Percentiles rank a stretch among this genome's conserved stretches.
These are phyloP conservation scores for Ganoderma lucidum DNA, from an alignment of 1,284 basidiomycete genomes.

Conservation along the genomic window DNA sequence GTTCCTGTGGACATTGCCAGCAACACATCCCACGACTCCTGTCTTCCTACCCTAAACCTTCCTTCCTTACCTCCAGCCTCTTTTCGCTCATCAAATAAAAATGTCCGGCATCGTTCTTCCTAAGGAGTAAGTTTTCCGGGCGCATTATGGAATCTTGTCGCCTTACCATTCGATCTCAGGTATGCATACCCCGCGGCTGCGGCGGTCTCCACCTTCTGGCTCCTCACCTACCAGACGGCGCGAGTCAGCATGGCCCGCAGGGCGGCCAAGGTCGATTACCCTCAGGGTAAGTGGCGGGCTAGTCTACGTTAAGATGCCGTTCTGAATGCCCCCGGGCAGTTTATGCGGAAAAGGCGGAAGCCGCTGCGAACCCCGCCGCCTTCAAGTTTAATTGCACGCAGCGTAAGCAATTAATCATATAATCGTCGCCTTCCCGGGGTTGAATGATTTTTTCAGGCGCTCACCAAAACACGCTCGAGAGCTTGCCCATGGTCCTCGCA, in stretches of 20 bases:
- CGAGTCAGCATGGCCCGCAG: slow-evolving; percentile 59
- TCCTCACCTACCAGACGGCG: slow-evolving; percentile 59
- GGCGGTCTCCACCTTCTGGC: slow-evolving; percentile 57
- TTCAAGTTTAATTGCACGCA: slow-evolving; percentile 61
- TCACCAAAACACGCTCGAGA: slow-evolving; percentile 80
- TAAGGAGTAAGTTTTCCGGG: slow-evolving; percentile 41
- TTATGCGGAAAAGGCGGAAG: slow-evolving; percentile 61
- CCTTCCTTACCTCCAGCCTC: background rate
- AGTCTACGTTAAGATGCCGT: background rate
- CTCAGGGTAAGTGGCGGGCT: slow-evolving; percentile 56
- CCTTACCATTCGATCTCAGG: slow-evolving; percentile 38
- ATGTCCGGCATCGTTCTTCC: slow-evolving; percentile 47
- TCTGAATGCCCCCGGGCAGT: slow-evolving; percentile 42
- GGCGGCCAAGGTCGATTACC: slow-evolving; percentile 67
- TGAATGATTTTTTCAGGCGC: slow-evolving; percentile 51
- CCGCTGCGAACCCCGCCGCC: slow-evolving; percentile 46
- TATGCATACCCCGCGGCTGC: slow-evolving; percentile 60
- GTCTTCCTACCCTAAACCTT: background rate
- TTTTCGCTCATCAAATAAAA: slow-evolving; percentile 4
- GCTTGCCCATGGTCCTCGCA: slow-evolving; percentile 38
- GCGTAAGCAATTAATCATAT: slow-evolving; percentile 57
- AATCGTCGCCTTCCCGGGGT: slow-evolving; percentile 58
- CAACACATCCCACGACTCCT: slow-evolving; percentile 3
- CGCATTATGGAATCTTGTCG: background rate
- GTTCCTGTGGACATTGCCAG: background rate